Percentiles rank a stretch among this genome's conserved stretches.
phyloP scores from a whole-genome alignment of 2,329 filamentous ascomycete genomes.

The Botryotinia narcissicola region DNA sequence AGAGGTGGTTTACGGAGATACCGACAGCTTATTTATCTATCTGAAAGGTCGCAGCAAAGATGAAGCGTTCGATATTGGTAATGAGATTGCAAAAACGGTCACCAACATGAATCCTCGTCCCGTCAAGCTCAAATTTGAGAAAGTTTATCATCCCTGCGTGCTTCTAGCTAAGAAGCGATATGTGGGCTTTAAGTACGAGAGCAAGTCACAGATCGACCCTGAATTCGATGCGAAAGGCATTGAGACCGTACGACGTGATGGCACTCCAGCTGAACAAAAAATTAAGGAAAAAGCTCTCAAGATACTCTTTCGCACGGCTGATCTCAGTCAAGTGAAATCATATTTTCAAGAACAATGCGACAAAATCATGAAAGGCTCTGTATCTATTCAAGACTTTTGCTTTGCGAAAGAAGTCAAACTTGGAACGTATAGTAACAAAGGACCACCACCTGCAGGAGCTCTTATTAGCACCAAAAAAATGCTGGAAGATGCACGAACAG shows the following conservation, averaged over 20 bases:
- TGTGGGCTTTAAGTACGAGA: slow-evolving; percentile 96
- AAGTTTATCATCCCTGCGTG: slow-evolving; percentile 94
- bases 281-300: slow-evolving; percentile 91
- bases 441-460: slow-evolving; percentile 79
- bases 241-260: slow-evolving; percentile 92
- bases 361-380: slow-evolving; percentile 85
- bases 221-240: slow-evolving; percentile 98
- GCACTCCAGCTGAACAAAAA: slow-evolving; percentile 92
- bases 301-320: slow-evolving; percentile 83
- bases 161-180: slow-evolving; percentile 96
- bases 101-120: slow-evolving; percentile 89
- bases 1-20: slow-evolving; percentile 97
- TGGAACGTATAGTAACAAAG: slow-evolving; percentile 81
- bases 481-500: slow-evolving; percentile 79
- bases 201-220: slow-evolving; percentile 68
- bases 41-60: slow-evolving; percentile 83
- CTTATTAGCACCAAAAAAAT: slow-evolving; percentile 83
- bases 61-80: slow-evolving; percentile 87
- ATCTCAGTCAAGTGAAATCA: slow-evolving; percentile 81
- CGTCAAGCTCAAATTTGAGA: slow-evolving; percentile 96
- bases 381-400: slow-evolving; percentile 93
- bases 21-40: slow-evolving; percentile 89
- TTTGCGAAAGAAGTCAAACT: slow-evolving; percentile 91
- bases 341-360: slow-evolving; percentile 89
- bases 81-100: slow-evolving; percentile 84